These are phyloP conservation scores for Hypomontagnella submonticulosa DNA, from an alignment of 495 filamentous ascomycete species.

Conservation along the genomic window DNA sequence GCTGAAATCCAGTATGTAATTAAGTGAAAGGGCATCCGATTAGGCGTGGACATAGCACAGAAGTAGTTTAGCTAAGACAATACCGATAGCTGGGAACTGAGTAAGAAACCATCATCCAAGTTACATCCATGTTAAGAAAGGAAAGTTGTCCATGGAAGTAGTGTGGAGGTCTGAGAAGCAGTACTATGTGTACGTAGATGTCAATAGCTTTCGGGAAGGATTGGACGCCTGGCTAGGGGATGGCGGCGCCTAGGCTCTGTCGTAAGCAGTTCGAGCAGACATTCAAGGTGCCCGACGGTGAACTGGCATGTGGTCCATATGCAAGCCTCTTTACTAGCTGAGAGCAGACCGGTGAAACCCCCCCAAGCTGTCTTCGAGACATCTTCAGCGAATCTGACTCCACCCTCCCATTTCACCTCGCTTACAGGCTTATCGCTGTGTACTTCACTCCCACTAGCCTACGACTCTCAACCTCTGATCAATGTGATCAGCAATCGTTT, in stretches of 20 bases:
- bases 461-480: too few relatives aligned
- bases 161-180: background rate
- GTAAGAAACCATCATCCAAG: background rate
- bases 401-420: background rate
- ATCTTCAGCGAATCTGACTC: slow-evolving; percentile 14
- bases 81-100: background rate
- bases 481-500: too few relatives aligned
- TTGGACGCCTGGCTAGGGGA: background rate
- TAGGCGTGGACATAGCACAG: background rate
- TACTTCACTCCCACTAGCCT: too few relatives aligned
- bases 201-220: slow-evolving; percentile 11
- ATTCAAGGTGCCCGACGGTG: slow-evolving; percentile 5
- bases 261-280: background rate
- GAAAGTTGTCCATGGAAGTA: background rate
- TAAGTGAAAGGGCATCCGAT: background rate
- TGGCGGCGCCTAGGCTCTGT: slow-evolving; percentile 14
- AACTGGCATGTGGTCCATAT: slow-evolving; percentile 15
- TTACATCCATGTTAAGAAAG: background rate
- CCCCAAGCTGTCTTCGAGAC: slow-evolving; percentile 2
- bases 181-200: background rate
- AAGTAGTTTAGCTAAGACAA: background rate
- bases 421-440: background rate
- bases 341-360: background rate
- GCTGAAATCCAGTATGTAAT: background rate
- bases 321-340: slow-evolving; percentile 16